Conservation (phyloP, 1,284 basidiomycete species). For the Phylloboletellus chloephorus region DNA sequence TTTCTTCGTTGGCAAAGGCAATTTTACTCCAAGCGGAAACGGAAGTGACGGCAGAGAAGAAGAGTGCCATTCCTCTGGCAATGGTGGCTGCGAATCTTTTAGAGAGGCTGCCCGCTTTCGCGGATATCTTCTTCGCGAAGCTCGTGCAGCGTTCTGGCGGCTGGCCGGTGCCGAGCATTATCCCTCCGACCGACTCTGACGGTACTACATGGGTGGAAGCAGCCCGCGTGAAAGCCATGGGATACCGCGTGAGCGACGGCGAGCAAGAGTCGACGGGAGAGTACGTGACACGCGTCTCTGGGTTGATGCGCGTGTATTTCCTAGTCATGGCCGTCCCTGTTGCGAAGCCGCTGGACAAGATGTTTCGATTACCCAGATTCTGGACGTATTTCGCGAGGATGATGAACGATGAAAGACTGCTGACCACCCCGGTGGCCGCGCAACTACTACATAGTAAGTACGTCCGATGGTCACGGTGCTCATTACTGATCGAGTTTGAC, state of each 20-base stretch:
- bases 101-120: conserved; percentile 41
- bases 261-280: conserved; percentile 52
- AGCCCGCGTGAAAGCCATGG: conserved; percentile 63
- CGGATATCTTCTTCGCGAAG: conserved; percentile 78
- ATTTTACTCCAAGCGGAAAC: conserved; percentile 92
- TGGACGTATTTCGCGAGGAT: conserved; percentile 70
- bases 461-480: conserved; percentile 10
- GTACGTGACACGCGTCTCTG: conserved; percentile 72
- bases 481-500: conserved; percentile 18
- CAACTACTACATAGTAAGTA: conserved; percentile 64
- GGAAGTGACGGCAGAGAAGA: conserved; percentile 87
- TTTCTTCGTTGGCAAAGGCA: conserved; percentile 84
- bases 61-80: conserved; percentile 80
- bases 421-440: conserved; percentile 52
- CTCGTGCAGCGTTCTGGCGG: conserved; percentile 77
- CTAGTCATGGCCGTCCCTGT: conserved; percentile 56
- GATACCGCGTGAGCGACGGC: conserved; percentile 44
- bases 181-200: conserved; percentile 48
- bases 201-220: conserved; percentile 47
- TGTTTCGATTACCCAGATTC: conserved; percentile 57
- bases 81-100: conserved; percentile 53
- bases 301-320: conserved; percentile 87
- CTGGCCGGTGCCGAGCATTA: conserved; percentile 56
- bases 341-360: conserved; percentile 39
- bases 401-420: conserved; percentile 43